Conservation (phyloP, 768 basidiomycete genomes). For the Dentipellis sp. region DNA sequence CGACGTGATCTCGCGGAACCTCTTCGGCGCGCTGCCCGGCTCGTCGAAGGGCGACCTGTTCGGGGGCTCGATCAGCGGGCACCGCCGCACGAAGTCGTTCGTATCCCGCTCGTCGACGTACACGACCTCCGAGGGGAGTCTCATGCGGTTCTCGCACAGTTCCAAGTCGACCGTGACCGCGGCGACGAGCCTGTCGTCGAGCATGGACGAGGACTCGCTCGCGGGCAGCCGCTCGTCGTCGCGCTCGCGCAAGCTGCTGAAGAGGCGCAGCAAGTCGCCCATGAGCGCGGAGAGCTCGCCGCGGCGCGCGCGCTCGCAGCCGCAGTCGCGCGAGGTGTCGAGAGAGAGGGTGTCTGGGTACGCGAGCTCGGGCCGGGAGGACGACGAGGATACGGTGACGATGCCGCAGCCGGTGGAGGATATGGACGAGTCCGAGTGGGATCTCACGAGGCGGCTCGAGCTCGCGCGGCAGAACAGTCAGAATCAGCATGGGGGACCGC, state of each 20-base stretch:
- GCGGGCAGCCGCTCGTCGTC: constrained; percentile 31
- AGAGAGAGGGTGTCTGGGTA: constrained; percentile 32
- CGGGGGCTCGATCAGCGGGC: constrained; percentile 58
- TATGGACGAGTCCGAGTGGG: constrained; percentile 62
- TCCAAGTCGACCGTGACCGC: constrained; percentile 58
- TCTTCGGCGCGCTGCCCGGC: constrained; percentile 68
- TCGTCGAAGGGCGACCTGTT: constrained; percentile 70
- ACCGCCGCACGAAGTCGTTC: constrained; percentile 60
- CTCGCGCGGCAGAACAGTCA: constrained; percentile 80
- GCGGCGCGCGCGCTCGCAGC: constrained; percentile 16
- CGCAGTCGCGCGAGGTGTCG: constrained; percentile 34
- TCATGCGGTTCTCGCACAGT: constrained; percentile 64
- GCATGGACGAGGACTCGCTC: constrained; percentile 53
- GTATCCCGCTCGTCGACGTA: constrained; percentile 65
- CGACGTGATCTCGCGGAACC: constrained; percentile 82
- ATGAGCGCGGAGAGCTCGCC: constrained; percentile 20
- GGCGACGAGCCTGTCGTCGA: constrained; percentile 50
- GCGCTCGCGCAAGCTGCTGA: constrained; percentile 40
- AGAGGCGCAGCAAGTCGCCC: constrained; percentile 35
- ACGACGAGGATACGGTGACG: constrained; percentile 22
- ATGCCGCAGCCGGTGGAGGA: constrained; percentile 24
- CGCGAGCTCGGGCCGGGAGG: constrained; percentile 36
- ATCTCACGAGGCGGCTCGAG: constrained; percentile 69
- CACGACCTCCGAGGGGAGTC: constrained; percentile 61
- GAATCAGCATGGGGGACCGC: constrained; percentile 50